These are phyloP conservation scores for Pseudogymnoascus sp. DNA, from an alignment of 2,329 filamentous ascomycete genomes.

Conservation along the genomic window DNA sequence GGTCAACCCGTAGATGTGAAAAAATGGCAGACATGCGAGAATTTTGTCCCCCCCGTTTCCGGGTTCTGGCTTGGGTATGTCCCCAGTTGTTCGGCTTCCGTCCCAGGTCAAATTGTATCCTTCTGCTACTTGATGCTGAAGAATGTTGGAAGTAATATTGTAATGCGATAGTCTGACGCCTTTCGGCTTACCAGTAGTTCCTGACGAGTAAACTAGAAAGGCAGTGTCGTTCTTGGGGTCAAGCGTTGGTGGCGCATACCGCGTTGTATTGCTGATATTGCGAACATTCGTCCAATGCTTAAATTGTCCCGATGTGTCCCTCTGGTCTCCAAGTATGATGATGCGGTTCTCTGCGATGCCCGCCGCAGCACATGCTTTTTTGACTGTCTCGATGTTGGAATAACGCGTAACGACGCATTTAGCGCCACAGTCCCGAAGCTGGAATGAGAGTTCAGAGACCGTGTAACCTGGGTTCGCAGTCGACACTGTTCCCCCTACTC, in stretches of 20 bases:
- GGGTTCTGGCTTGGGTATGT: slow-evolving; percentile 38
- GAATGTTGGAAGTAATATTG: slow-evolving; percentile 18
- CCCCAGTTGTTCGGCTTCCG: slow-evolving; percentile 56
- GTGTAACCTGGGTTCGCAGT: slow-evolving; percentile 82
- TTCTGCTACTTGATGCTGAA: slow-evolving; percentile 45
- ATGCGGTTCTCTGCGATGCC: slow-evolving; percentile 62
- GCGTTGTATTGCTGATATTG: slow-evolving; percentile 53
- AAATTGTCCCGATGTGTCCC: slow-evolving; percentile 61
- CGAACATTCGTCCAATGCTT: slow-evolving; percentile 58
- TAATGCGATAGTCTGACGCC: slow-evolving; percentile 54
- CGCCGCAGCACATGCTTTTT: slow-evolving; percentile 54
- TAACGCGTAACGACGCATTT: slow-evolving; percentile 64
- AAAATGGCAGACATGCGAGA: slow-evolving; percentile 71
- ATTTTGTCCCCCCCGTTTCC: slow-evolving; percentile 45
- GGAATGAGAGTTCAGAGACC: slow-evolving; percentile 69
- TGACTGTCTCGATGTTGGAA: slow-evolving; percentile 51
- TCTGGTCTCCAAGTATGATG: slow-evolving; percentile 61
- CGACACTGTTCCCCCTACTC: slow-evolving; percentile 67
- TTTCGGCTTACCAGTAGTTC: slow-evolving; percentile 77
- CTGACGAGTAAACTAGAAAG: slow-evolving; percentile 76
- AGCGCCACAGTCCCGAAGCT: slow-evolving; percentile 65
- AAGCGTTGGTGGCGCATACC: slow-evolving; percentile 45
- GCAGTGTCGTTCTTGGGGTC: slow-evolving; percentile 53
- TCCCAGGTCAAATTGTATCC: slow-evolving; percentile 43
- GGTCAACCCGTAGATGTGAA: slow-evolving; percentile 63